These are phyloP conservation scores for carrot (Daucus carota) DNA, from an alignment of 129 eudicot species.

Conservation along the genomic window DNA sequence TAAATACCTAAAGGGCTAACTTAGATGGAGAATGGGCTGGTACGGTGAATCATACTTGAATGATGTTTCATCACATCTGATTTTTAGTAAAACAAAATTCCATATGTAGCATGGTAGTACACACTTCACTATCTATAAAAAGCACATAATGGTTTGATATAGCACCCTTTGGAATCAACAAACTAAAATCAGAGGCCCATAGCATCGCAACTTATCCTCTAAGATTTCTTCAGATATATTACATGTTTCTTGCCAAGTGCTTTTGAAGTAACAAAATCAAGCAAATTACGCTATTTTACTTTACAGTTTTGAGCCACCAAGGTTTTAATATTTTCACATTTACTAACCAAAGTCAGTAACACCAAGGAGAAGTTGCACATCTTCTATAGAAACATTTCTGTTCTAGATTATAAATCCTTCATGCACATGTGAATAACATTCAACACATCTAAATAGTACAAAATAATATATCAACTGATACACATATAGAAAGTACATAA, in stretches of 20 bases:
- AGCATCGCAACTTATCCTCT: not conserved
- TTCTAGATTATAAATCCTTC: not conserved
- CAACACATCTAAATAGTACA: not conserved
- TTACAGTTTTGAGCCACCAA: not conserved
- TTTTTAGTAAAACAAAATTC: not conserved
- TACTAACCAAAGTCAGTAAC: not conserved
- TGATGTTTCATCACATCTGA: not conserved
- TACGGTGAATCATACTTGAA: not conserved
- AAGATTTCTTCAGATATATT: not conserved
- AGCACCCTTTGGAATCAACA: not conserved
- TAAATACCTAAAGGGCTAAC: not conserved
- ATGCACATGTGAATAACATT: slow-evolving; percentile 3
- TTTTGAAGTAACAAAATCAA: not conserved
- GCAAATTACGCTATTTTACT: not conserved
- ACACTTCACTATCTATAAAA: not conserved
- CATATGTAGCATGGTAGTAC: not conserved
- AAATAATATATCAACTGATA: not conserved
- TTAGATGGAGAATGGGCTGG: not conserved
- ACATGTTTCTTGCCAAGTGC: not conserved
- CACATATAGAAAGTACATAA: slow-evolving; percentile 17
- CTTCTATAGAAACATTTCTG: not conserved
- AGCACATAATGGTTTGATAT: not conserved
- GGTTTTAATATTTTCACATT: not conserved
- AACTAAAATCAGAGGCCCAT: not conserved
- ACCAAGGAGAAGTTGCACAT: not conserved